A percentile compares a stretch with the other conserved stretches of the same genome.
phyloP scores from a whole-genome alignment of 1,284 basidiomycete genomes.

The Kwoniella shivajii region DNA sequence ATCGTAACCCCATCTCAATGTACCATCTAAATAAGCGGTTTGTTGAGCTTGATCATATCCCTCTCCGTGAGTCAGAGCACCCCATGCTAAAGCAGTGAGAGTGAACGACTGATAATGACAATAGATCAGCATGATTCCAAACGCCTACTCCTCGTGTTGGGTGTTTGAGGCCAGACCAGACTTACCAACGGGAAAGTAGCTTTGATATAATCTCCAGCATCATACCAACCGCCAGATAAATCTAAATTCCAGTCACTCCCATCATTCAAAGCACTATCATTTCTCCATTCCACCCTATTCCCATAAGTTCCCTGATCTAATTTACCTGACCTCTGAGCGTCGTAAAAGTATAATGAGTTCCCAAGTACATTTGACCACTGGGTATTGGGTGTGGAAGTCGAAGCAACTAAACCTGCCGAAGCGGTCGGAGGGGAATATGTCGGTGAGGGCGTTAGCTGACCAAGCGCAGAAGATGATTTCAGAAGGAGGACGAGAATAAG shows the following conservation, averaged over 20 bases:
- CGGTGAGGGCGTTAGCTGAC: constrained; percentile 44
- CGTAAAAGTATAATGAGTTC: constrained; percentile 83
- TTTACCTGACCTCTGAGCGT: constrained; percentile 80
- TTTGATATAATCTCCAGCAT: constrained; percentile 83
- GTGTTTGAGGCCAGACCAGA: neutral
- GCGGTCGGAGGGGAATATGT: constrained; percentile 60
- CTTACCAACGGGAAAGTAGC: constrained; percentile 71
- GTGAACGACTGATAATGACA: constrained; percentile 62
- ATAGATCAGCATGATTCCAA: neutral
- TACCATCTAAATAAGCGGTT: constrained; percentile 82
- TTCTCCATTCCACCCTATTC: constrained; percentile 83
- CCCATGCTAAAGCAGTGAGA: constrained; percentile 83
- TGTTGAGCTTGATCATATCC: constrained; percentile 82
- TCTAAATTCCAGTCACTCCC: constrained; percentile 74
- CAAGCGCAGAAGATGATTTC: constrained; percentile 1
- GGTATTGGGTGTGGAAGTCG: constrained; percentile 62
- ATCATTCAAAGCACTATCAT: constrained; percentile 74
- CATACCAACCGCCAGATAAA: constrained; percentile 83
- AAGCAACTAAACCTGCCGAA: constrained; percentile 59
- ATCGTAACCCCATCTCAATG: constrained; percentile 84
- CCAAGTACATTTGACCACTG: constrained; percentile 82
- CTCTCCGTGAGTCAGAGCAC: constrained; percentile 76
- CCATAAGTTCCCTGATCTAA: constrained; percentile 60
- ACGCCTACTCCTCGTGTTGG: neutral
- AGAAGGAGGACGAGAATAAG: neutral